phyloP scores from a whole-genome alignment of 2,329 filamentous ascomycete genomes.

The Fusarium ambrosium region DNA sequence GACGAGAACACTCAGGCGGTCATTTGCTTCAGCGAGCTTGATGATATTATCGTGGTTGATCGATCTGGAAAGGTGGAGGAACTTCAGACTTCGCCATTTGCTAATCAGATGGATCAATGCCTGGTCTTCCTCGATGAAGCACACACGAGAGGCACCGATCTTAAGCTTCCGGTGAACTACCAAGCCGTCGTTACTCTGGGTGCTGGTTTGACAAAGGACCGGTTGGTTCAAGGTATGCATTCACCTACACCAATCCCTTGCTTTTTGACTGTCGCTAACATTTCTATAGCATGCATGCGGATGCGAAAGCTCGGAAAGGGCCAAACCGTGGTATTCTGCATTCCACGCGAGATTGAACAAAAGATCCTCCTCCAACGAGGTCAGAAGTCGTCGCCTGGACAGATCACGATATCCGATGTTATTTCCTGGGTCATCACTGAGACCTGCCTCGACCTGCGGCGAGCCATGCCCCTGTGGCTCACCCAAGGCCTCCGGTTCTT shows the following conservation, averaged over 20 bases:
- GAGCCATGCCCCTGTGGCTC: conserved; percentile 64
- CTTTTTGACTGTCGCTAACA: conserved; percentile 5
- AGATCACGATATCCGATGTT: conserved; percentile 66
- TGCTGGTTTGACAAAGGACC: conserved; percentile 75
- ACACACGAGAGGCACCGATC: conserved; percentile 78
- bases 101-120: conserved; percentile 68
- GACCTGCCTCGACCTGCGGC: conserved; percentile 26
- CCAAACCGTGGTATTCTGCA: conserved; percentile 73
- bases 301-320: conserved; percentile 77
- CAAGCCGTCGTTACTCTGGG: conserved; percentile 78
- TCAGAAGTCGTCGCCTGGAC: accelerated
- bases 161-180: conserved; percentile 70
- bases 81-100: conserved; percentile 71
- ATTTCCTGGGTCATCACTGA: conserved; percentile 68
- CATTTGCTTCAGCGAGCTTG: conserved; percentile 70
- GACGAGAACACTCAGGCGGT: conserved; percentile 47
- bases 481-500: conserved; percentile 69
- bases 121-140: conserved; percentile 78
- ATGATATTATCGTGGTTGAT: conserved; percentile 68
- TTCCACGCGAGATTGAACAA: conserved; percentile 69
- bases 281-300: conserved; percentile 72
- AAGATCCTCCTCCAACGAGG: conserved; percentile 58
- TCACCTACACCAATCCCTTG: neutral
- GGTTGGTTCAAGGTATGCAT: conserved; percentile 73
- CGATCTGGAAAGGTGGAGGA: conserved; percentile 59